A percentile compares a stretch with the other conserved stretches of the same genome.
Conservation (phyloP, 345 rosid species). For the Aquilaria yunnanensis region DNA sequence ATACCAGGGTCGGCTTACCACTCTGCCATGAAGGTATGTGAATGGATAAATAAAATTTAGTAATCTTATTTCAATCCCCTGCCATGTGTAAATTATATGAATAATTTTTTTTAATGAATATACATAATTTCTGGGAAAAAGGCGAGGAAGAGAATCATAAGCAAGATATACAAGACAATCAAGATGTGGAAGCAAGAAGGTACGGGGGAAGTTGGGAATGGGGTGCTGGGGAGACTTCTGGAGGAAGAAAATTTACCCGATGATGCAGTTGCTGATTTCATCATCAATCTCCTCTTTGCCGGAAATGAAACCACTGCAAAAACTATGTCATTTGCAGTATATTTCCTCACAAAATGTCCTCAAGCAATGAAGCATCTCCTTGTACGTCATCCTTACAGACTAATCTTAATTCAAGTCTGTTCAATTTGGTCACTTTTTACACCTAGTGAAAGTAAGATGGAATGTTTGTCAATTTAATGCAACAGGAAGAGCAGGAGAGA, state of each 20-base stretch:
- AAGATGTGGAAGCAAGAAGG: conserved; percentile 27
- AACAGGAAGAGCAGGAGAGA: conserved; percentile 72
- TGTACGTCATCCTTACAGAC: conserved; percentile 26
- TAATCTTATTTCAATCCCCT: neutral
- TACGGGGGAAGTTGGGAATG: conserved; percentile 26
- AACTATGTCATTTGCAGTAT: conserved; percentile 76
- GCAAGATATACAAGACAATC: conserved; percentile 49
- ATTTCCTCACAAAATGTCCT: conserved; percentile 71
- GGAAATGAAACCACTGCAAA: conserved; percentile 90
- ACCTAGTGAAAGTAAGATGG: too few species aligned
- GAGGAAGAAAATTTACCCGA: conserved; percentile 66
- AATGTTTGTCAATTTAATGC: neutral
- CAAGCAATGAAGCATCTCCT: conserved; percentile 48
- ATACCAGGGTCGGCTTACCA: conserved; percentile 71
- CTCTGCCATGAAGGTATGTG: conserved; percentile 64
- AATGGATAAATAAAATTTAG: neutral
- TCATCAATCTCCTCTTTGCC: conserved; percentile 79
- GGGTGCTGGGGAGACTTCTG: conserved; percentile 60
- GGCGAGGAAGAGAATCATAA: conserved; percentile 69
- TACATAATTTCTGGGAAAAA: conserved; percentile 4
- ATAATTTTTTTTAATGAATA: neutral
- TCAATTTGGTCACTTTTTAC: neutral
- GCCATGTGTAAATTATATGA: too few species aligned
- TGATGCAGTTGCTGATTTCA: conserved; percentile 64
- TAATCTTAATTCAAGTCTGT: neutral